Conservation (phyloP, 2,329 filamentous ascomycete genomes). For the Pseudocercospora crystallina region DNA sequence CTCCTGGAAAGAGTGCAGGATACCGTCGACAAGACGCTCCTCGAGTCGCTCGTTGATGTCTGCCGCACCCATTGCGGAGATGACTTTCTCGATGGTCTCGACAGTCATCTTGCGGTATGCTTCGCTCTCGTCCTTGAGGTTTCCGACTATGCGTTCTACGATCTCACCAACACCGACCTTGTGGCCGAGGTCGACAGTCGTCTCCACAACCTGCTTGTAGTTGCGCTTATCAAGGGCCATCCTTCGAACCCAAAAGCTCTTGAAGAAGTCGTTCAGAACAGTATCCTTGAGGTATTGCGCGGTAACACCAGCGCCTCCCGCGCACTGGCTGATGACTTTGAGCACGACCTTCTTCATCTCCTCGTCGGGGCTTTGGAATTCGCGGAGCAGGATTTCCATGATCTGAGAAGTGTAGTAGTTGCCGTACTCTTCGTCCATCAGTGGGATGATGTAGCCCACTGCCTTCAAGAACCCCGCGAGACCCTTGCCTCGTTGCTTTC, state of each 20-base stretch:
- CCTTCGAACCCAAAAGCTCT: constrained; percentile 94
- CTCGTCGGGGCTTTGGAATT: constrained; percentile 95
- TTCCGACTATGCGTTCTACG: constrained; percentile 85
- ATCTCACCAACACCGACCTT: constrained; percentile 98
- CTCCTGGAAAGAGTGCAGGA: constrained; percentile 95
- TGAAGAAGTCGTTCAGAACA: constrained; percentile 94
- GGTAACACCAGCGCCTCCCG: constrained; percentile 90
- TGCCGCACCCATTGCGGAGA: constrained; percentile 87
- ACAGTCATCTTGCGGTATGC: constrained; percentile 99
- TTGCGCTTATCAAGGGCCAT: constrained; percentile 98
- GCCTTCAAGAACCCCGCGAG: constrained; percentile 95
- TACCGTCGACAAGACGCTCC: constrained; percentile 91
- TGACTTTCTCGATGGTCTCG: constrained; percentile 94
- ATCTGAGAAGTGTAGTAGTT: constrained; percentile 99
- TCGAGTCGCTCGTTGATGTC: constrained; percentile 92
- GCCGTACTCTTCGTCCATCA: constrained; percentile 99
- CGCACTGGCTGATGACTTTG: constrained; percentile 95
- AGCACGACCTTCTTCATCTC: constrained; percentile 99
- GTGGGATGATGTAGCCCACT: constrained; percentile 94
- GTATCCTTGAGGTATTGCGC: constrained; percentile 93
- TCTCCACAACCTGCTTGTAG: constrained; percentile 96
- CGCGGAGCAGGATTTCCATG: constrained; percentile 95
- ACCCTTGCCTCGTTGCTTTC: constrained; percentile 95
- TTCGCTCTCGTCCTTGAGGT: constrained; percentile 97
- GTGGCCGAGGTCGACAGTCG: constrained; percentile 92